Evolutionary conservation across 1,284 basidiomycete species (phyloP), one percentile per base, ranked within the genome.

Genomic region (Ceratobasidium sp.): DNA sequence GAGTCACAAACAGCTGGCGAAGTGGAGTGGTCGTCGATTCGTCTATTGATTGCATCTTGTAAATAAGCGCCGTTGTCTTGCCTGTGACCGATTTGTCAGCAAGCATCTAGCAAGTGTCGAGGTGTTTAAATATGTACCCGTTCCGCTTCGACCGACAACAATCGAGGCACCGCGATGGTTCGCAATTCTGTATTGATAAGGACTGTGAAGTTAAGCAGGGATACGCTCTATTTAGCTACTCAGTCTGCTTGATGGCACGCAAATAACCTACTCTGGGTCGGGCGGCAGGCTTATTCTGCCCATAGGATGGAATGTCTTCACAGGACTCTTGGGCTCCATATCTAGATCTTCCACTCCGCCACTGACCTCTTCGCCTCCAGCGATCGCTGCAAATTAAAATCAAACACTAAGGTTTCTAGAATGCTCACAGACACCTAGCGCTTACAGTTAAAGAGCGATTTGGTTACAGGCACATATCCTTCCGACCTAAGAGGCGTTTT

Each of bases 1-100:
- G 71, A 20, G 71, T 75, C 6, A 75, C 71, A 54, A 64, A 53
- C 17, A 75, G 6, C n/a, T 75, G 71, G 6, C 71, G 71, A 17
- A 53, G 3, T 6, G 33, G 3, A 11, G 5, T 6, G 0, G 35
- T 28, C 13, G 47, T 26, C 17, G 28, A 42, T 7, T 39, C 10
- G 2, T 39, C 28, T 26, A 53, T 31, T 11, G 33, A 39, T 6
- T 51, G 13, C 49, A 75, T 64, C 33, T 54, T 64, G 47, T 75
- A 54, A 6, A 75, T 63, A 1, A 75, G 60, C 3, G 71, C 71
- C 1, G 71, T 75, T 0, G 71, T 75, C 45, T 75, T 75, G 0
- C 71, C 71, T 75, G 15, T n/a, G 8, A 7, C 5, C 5, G 10
- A 8, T 5, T 31, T 8, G n/a, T 51, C 49, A 51, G 1, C 26